phyloP scores from a whole-genome alignment of 2,329 filamentous ascomycete genomes.

The Pseudogymnoascus sp. region DNA sequence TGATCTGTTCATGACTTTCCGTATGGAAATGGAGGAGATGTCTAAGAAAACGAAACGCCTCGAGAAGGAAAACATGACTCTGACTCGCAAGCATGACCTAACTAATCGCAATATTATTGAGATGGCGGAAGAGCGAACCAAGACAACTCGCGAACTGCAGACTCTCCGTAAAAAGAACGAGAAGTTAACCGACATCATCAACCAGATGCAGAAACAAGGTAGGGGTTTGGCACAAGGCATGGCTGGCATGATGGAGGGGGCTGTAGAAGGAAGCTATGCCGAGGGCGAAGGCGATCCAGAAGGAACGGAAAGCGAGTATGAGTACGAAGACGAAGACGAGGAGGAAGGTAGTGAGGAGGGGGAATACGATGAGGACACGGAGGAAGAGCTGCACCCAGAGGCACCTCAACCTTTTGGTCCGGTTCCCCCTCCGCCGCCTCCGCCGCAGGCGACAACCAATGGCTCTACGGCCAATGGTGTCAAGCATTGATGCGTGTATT shows the following conservation, averaged over 20 bases:
- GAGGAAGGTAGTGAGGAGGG: conserved; percentile 38
- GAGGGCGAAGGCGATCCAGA: conserved; percentile 44
- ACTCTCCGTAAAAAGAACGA: conserved; percentile 71
- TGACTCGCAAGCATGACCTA: conserved; percentile 88
- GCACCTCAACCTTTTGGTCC: conserved; percentile 28
- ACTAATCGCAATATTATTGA: conserved; percentile 92
- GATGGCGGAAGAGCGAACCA: conserved; percentile 89
- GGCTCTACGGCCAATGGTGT: conserved; percentile 24
- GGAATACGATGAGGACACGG: conserved; percentile 41
- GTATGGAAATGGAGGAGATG: conserved; percentile 99
- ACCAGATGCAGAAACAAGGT: conserved; percentile 92
- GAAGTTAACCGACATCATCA: conserved; percentile 89
- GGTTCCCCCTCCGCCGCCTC: conserved; percentile 26
- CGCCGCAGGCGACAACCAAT: conserved; percentile 19
- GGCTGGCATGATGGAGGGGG: conserved; percentile 53
- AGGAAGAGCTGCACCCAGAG: conserved; percentile 29
- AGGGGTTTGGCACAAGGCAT: conserved; percentile 65
- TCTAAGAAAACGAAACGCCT: conserved; percentile 96
- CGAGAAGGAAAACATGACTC: conserved; percentile 89
- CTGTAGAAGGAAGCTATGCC: conserved; percentile 49
- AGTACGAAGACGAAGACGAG: conserved; percentile 55
- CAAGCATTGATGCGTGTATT: conserved; percentile 20
- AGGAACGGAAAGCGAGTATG: conserved; percentile 57
- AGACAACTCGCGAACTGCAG: conserved; percentile 69
- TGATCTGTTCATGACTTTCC: conserved; percentile 91